phyloP scores from a whole-genome alignment of 306 rosid genomes.

The Prosopis cineraria region DNA sequence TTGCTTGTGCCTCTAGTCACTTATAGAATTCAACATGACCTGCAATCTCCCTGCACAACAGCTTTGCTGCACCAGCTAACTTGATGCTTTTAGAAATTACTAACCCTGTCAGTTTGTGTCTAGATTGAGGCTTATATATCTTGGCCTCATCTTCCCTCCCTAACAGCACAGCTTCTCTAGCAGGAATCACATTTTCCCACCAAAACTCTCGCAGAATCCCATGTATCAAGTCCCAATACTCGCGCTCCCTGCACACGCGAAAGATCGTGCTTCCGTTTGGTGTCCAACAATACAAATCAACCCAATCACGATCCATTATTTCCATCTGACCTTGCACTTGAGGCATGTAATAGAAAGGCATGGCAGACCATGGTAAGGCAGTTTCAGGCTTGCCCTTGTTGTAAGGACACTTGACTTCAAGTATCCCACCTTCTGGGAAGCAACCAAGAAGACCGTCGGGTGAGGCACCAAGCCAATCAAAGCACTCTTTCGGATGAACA shows the following conservation, averaged over 20 bases:
- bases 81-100: slow-evolving; percentile 69
- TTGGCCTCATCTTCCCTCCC: slow-evolving; percentile 62
- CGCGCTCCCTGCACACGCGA: slow-evolving; percentile 65
- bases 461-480: slow-evolving; percentile 91
- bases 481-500: slow-evolving; percentile 57
- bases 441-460: slow-evolving; percentile 88
- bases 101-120: slow-evolving; percentile 76
- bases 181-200: slow-evolving; percentile 97
- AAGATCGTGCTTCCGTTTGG: slow-evolving; percentile 91
- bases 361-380: slow-evolving; percentile 77
- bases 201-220: slow-evolving; percentile 82
- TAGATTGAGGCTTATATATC: slow-evolving; percentile 64
- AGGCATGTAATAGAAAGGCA: slow-evolving; percentile 99
- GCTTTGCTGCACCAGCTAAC: slow-evolving; percentile 74
- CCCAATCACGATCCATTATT: slow-evolving; percentile 89
- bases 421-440: slow-evolving; percentile 66
- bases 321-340: slow-evolving; percentile 98
- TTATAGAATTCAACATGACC: slow-evolving; percentile 75
- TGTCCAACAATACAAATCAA: slow-evolving; percentile 91
- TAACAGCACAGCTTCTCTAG: slow-evolving; percentile 63
- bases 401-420: slow-evolving; percentile 96
- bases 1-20: slow-evolving; percentile 31
- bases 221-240: slow-evolving; percentile 77
- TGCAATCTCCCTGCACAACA: slow-evolving; percentile 77
- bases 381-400: slow-evolving; percentile 94